A percentile compares a stretch with the other conserved stretches of the same genome.
Evolutionary conservation across 2,329 filamentous ascomycete species (phyloP).

Genomic region (Paecilomyces niveus): DNA sequence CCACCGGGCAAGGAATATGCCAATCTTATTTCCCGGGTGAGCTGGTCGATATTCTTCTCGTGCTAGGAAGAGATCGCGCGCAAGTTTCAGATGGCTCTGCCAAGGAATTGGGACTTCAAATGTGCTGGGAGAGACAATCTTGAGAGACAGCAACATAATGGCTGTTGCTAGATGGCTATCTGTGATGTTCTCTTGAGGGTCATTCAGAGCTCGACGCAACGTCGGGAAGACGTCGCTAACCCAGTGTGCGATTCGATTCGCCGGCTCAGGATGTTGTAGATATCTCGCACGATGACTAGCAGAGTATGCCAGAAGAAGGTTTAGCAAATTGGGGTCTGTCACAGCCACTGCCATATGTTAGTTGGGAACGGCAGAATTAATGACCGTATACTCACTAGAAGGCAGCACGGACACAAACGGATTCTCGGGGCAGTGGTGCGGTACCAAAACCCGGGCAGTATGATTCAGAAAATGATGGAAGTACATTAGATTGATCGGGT

Average conservation of each 20-base stretch:
- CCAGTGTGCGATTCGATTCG: conserved; percentile 71
- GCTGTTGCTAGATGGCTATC: conserved; percentile 71
- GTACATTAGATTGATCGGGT: conserved; percentile 73
- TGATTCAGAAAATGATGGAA: conserved; percentile 72
- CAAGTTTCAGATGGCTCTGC: conserved; percentile 71
- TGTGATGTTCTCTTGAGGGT: conserved; percentile 56
- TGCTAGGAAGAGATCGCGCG: conserved; percentile 65
- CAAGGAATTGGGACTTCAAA: conserved; percentile 76
- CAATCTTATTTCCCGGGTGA: conserved; percentile 50
- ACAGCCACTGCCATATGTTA: conserved; percentile 41
- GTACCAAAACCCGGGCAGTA: conserved; percentile 61
- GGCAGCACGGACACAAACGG: conserved; percentile 56
- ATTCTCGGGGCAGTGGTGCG: conserved; percentile 56
- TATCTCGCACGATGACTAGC: conserved; percentile 75
- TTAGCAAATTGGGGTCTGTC: conserved; percentile 55
- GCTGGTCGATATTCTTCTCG: conserved; percentile 54
- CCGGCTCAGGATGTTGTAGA: conserved; percentile 65
- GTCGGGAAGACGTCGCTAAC: conserved; percentile 64
- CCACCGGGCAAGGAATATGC: conserved; percentile 72
- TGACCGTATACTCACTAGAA: conserved; percentile 44
- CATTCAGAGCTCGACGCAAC: conserved; percentile 59
- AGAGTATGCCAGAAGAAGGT: conserved; percentile 71
- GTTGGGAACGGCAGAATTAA: conserved; percentile 33
- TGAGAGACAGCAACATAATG: conserved; percentile 76
- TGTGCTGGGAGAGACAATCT: conserved; percentile 74